Conservation (phyloP, 2,329 filamentous ascomycete species). For the Arthrocladium fulminans region DNA sequence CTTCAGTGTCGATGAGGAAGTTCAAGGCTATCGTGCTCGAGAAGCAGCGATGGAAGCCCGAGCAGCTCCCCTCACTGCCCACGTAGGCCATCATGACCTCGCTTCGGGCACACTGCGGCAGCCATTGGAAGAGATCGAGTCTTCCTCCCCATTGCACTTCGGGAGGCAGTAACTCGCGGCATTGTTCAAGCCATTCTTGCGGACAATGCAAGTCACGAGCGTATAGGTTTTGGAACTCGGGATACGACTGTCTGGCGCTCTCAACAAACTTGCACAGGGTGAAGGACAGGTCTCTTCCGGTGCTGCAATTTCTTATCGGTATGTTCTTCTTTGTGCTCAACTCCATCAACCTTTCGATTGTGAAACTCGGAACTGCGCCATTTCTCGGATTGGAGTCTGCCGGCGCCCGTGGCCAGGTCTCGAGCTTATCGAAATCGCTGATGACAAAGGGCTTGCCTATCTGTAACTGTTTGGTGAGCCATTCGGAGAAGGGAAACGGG, state of each 20-base stretch:
- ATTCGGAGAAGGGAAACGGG: conserved; percentile 21
- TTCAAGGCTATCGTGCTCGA: conserved; percentile 31
- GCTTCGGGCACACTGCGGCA: conserved; percentile 28
- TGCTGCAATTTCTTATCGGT: conserved; percentile 29
- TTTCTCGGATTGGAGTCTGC: conserved; percentile 9
- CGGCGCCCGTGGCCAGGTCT: conserved; percentile 22
- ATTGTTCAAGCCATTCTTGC: conserved; percentile 25
- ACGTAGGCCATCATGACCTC: conserved; percentile 33
- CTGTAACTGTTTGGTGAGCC: conserved; percentile 26
- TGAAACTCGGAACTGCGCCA: conserved; percentile 20
- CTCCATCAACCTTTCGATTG: conserved; percentile 27
- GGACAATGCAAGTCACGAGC: conserved; percentile 30
- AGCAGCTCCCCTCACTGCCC: conserved; percentile 28
- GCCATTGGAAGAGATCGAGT: conserved; percentile 29
- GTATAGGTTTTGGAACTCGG: conserved; percentile 27
- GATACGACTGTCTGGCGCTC: conserved; percentile 23
- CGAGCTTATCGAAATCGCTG: conserved; percentile 27
- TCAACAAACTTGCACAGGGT: conserved; percentile 28
- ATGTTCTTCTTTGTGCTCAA: conserved; percentile 30
- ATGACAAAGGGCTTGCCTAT: conserved; percentile 29
- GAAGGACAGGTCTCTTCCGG: conserved; percentile 28
- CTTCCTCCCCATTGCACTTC: conserved; percentile 28
- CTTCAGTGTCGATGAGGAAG: conserved; percentile 27
- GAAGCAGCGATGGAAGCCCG: conserved; percentile 31
- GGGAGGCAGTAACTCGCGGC: conserved; percentile 26